phyloP scores from a whole-genome alignment of 2,329 filamentous ascomycete genomes.

The Claviceps pazoutovae region DNA sequence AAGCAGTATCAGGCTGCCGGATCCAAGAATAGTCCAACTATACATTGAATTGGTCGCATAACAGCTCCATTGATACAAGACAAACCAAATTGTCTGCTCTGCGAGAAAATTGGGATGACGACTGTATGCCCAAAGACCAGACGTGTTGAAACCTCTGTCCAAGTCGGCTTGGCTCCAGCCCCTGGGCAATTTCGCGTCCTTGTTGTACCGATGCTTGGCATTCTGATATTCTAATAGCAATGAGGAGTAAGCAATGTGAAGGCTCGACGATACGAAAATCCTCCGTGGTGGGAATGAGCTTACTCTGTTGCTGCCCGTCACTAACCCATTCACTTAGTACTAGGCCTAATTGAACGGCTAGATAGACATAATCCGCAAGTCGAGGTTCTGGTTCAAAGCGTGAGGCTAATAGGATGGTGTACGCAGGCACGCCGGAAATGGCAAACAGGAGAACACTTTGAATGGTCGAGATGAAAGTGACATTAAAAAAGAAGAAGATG shows the following conservation, averaged over 20 bases:
- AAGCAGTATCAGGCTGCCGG: slow-evolving; percentile 55
- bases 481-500: slow-evolving; percentile 72
- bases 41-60: slow-evolving; percentile 54
- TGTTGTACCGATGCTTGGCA: slow-evolving; percentile 64
- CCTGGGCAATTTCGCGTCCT: slow-evolving; percentile 54
- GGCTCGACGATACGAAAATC: not conserved
- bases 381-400: slow-evolving; percentile 41
- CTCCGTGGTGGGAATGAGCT: not conserved
- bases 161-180: slow-evolving; percentile 59
- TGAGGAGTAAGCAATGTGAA: not conserved
- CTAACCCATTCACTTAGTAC: slow-evolving; percentile 61
- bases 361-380: slow-evolving; percentile 33
- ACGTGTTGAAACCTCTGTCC: slow-evolving; percentile 76
- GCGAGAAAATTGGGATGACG: slow-evolving; percentile 91
- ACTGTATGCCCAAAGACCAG: slow-evolving; percentile 74
- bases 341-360: slow-evolving; percentile 32
- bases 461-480: slow-evolving; percentile 72
- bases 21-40: slow-evolving; percentile 67
- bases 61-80: slow-evolving; percentile 79
- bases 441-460: slow-evolving; percentile 73
- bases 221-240: slow-evolving; percentile 53
- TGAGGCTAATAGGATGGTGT: slow-evolving; percentile 63
- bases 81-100: slow-evolving; percentile 82
- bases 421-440: slow-evolving; percentile 64
- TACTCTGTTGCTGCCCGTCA: slow-evolving; percentile 87